Evolutionary conservation across 2,329 filamentous ascomycete genomes (phyloP), one percentile per base, ranked within the genome.

Genomic region (Hawksworthiomyces lignivorus): DNA sequence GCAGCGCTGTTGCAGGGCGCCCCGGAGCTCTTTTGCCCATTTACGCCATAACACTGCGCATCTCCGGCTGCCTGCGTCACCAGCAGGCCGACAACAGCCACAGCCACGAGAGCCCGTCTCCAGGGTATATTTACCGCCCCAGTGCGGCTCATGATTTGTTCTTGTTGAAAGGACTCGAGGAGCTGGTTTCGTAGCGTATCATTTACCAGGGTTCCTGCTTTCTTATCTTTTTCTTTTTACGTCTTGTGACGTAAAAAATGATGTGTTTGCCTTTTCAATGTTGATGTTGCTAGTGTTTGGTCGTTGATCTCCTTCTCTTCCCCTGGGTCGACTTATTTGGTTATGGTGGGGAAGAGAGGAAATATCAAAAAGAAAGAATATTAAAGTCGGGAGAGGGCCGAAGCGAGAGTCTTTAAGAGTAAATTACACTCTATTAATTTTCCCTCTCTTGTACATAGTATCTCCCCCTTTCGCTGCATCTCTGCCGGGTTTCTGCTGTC

Each of bases 1-100:
- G 48, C 48, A 7, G 28, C 17, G 29, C 24, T 33, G 37, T 43
- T 50, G 44, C 49, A 51, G 4, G 43, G 39, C 14, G 46, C 29
- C 3, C 35, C 44, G 1, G 46, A 45, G 36, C 43, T 50, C 43
- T 50, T 48, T 31, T 52, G 50, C 14, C 50, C 48, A 32, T 37
- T 47, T 22, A 50, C 26, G 22, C 44, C 46, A 32, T 45, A 51
- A 41, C 49, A 51, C 33, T 51, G 49, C 2, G 48, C 49, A 7
- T 39, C 48, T 21, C 37, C 43, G 31, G 22, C 39, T 27, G 18
- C 32, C 2, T 7, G 1, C 7, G 26, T 15, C 14, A 29, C 15
- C 33, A 15, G 12, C 7, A 21, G 19, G 32, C 32, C 11, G 18
- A 7, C 11, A 5, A 15, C 24, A 8, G 24, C 24, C 24, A 26